These are phyloP conservation scores for Anthracocystis panici-leucophaei DNA, from an alignment of 1,284 basidiomycete genomes.

Conservation along the genomic window DNA sequence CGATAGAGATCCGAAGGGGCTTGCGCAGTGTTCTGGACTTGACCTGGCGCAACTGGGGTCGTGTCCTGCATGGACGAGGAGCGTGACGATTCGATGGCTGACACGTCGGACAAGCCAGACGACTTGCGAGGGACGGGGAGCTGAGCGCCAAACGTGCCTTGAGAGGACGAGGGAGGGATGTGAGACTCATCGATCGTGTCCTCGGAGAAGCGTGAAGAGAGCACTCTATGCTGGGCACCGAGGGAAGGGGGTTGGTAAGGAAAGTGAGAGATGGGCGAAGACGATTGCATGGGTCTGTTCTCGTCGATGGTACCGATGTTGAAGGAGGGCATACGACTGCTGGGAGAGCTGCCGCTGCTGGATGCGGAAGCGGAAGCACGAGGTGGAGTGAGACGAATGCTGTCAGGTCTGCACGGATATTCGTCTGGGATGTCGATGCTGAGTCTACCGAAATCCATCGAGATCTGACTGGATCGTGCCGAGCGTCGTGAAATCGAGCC, in stretches of 20 bases:
- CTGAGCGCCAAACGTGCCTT: conserved; percentile 27
- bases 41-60: not conserved
- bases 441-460: conserved; percentile 35
- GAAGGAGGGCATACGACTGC: conserved; percentile 33
- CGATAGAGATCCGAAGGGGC: conserved; percentile 40
- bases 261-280: conserved; percentile 27
- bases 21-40: conserved; percentile 5
- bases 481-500: conserved; percentile 26
- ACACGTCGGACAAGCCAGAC: conserved; percentile 11
- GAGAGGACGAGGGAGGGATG: conserved; percentile 25
- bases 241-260: conserved; percentile 24
- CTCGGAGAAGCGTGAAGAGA: conserved; percentile 42
- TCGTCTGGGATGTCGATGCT: conserved; percentile 51
- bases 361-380: conserved; percentile 20
- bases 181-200: conserved; percentile 42
- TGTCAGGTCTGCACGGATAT: conserved; percentile 36
- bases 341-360: conserved; percentile 26
- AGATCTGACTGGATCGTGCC: conserved; percentile 25
- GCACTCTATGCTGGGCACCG: conserved; percentile 12
- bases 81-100: conserved; percentile 13
- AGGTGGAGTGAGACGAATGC: conserved; percentile 32
- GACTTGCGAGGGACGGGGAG: conserved; percentile 22
- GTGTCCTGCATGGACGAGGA: conserved; percentile 25
- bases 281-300: conserved; percentile 19
- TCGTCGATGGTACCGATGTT: conserved; percentile 47